Evolutionary conservation across 2,329 filamentous ascomycete genomes (phyloP), one percentile per base, ranked within the genome.

Genomic region (Hymenoscyphus albidus): DNA sequence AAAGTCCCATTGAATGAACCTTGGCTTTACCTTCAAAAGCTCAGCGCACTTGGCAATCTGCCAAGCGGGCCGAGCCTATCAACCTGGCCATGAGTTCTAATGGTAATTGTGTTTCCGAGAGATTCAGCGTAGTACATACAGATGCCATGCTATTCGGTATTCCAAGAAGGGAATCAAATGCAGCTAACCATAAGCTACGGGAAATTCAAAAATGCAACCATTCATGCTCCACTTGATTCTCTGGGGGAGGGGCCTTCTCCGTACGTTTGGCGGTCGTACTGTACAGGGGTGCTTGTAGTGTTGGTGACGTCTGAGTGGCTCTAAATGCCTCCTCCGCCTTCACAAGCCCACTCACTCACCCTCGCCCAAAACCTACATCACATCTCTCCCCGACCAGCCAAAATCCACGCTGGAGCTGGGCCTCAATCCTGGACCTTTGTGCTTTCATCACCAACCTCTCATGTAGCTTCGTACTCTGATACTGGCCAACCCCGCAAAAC

Each of bases 391-490:
- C 13, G 48, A 27, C 48, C 22, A 54, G 48, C 48, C 48, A 13
- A 51, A 51, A 54, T 54, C 55, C 16, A 61, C 59, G 13, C 59
- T 40, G 59, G n/a, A 13, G 13, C 59, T 40, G 59, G n/a, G 22
- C 40, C 18, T 35, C 14, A 27, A 42, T 56, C 22, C 32, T 56
- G 60, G 38, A 56, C 35, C 61, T 62, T 62, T 62, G 60, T 57
- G 48, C 27, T 62, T 18, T 35, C 44, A 32, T 62, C 55, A 60
- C 62, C 55, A 58, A 54, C 35, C 58, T 58, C 48, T 54, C 59
- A 65, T 62, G 61, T 62, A 62, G 54, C 40, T 62, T 44, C 16
- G 61, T 65, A 55, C 60, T 35, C 44, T 59, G 13, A 40, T 14
- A 31, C 31, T 54, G n/a, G 48, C 18, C 62, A 56, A 62, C 61